Evolutionary conservation across 768 basidiomycete species (phyloP).

Genomic region (Trametes cubensis): DNA sequence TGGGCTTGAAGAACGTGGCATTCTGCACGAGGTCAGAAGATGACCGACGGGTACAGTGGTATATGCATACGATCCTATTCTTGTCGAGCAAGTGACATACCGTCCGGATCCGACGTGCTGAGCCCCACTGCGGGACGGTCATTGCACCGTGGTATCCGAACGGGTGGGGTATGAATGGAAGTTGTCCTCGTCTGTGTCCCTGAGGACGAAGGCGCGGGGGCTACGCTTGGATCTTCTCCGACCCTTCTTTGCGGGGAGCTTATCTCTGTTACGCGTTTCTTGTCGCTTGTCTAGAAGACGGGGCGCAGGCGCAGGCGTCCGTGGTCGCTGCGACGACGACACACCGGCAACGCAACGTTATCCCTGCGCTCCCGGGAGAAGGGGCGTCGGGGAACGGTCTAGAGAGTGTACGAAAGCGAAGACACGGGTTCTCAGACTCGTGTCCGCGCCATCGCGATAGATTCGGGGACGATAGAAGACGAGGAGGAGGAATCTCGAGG

Average conservation of each 20-base stretch:
- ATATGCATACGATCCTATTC: no score
- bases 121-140: conserved; percentile 2
- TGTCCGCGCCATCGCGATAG: conserved; percentile 17
- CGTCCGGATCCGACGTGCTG: background rate
- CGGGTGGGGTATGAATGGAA: background rate
- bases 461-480: conserved; percentile 17
- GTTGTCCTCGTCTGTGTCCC: background rate
- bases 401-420: conserved; percentile 3
- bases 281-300: no score
- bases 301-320: no score
- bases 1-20: no score
- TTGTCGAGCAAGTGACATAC: no score
- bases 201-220: background rate
- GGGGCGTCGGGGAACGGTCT: conserved; percentile 2
- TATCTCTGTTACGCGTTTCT: no score
- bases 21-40: no score
- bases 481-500: conserved; percentile 1
- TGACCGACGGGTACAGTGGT: no score
- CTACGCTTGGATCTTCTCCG: no score
- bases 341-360: background rate
- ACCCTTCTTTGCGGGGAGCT: no score
- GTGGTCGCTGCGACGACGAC: background rate
- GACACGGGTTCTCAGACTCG: conserved; percentile 3
- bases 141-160: conserved; percentile 4
- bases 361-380: background rate